A percentile compares a stretch with the other conserved stretches of the same genome.
Evolutionary conservation across 306 rosid species (phyloP).

Genomic region (Dryas alaskensis): DNA sequence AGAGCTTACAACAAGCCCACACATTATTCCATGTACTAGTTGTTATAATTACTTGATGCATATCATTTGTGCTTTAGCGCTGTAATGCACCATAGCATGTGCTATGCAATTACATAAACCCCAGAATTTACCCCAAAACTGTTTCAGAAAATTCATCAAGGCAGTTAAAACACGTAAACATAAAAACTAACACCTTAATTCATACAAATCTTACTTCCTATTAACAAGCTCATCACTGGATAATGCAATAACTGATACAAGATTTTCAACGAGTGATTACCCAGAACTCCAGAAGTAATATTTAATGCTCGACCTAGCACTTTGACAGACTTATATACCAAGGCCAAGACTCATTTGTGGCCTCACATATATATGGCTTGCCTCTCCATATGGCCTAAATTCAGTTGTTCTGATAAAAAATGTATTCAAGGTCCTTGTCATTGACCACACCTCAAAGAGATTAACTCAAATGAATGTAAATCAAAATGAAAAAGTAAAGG

Average conservation of each 20-base stretch:
- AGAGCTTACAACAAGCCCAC: too few relatives aligned
- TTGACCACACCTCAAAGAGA: not conserved
- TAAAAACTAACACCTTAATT: not conserved
- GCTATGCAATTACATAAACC: not conserved
- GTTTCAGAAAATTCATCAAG: not conserved
- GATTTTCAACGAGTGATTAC: not conserved
- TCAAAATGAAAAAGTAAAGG: not conserved
- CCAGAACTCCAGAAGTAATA: not conserved
- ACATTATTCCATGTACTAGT: not conserved
- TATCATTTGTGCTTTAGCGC: not conserved
- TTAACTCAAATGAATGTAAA: not conserved
- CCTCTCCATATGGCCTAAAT: too few relatives aligned
- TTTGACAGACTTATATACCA: not conserved
- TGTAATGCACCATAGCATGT: not conserved
- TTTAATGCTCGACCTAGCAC: not conserved
- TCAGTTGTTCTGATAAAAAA: too few relatives aligned
- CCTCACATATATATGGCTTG: too few relatives aligned
- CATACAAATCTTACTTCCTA: not conserved
- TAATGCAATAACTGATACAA: not conserved
- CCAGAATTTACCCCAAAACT: not conserved
- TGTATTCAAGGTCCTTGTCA: too few relatives aligned
- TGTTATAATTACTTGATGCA: not conserved
- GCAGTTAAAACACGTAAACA: not conserved
- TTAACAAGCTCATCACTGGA: not conserved
- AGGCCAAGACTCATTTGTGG: not conserved